Evolutionary conservation across 805 yeast species (phyloP).

Genomic region (Metschnikowia kunwiensis): DNA sequence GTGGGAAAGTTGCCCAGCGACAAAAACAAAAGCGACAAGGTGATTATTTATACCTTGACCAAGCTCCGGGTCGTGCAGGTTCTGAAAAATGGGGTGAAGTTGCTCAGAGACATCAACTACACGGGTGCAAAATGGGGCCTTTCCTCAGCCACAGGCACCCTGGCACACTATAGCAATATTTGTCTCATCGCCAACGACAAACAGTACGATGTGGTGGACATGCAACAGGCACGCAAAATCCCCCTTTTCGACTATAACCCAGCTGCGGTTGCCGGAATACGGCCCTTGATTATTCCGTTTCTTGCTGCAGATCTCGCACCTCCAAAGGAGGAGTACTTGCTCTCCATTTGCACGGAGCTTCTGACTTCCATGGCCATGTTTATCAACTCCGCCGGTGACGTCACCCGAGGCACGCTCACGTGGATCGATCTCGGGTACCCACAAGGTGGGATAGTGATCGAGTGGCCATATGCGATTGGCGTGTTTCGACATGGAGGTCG

Average conservation of each 20-base stretch:
- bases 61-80: slow-evolving; percentile 34
- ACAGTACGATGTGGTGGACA: slow-evolving; percentile 37
- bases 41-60: slow-evolving; percentile 29
- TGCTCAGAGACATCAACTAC: slow-evolving; percentile 34
- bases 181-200: slow-evolving; percentile 32
- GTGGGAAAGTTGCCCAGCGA: slow-evolving; percentile 14
- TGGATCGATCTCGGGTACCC: slow-evolving; percentile 40
- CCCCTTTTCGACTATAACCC: slow-evolving; percentile 34
- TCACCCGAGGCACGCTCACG: slow-evolving; percentile 39
- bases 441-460: slow-evolving; percentile 27
- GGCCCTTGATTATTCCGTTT: slow-evolving; percentile 15
- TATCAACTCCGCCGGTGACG: slow-evolving; percentile 37
- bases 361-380: slow-evolving; percentile 40
- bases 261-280: slow-evolving; percentile 1
- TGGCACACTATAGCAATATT: slow-evolving; percentile 28
- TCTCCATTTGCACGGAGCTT: slow-evolving; percentile 34
- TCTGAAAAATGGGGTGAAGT: slow-evolving; percentile 24
- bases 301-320: slow-evolving; percentile 12
- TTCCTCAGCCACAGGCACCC: slow-evolving; percentile 26
- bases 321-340: slow-evolving; percentile 29
- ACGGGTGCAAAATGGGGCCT: slow-evolving; percentile 26
- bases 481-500: slow-evolving; percentile 18
- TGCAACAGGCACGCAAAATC: slow-evolving; percentile 30
- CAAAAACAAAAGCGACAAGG: slow-evolving; percentile 20
- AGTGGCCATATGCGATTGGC: slow-evolving; percentile 39